Percentiles rank a stretch among this genome's conserved stretches.
Evolutionary conservation across 176 grass and related monocot species (phyloP).

Genomic region (Guadua angustifolia): DNA sequence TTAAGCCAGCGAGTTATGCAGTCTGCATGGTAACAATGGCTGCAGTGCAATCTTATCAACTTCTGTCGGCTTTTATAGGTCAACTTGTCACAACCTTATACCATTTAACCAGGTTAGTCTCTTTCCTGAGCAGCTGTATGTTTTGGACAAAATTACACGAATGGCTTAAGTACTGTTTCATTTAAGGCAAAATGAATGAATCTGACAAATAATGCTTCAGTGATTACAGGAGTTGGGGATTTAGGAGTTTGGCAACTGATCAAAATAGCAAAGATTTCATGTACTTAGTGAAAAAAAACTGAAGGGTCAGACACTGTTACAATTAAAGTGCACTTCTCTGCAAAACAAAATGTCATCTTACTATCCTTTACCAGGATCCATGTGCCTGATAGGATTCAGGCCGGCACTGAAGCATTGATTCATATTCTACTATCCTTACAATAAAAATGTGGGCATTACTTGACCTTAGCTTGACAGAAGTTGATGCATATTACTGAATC

Average conservation of each 20-base stretch:
- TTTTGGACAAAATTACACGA: neutral
- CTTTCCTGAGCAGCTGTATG: neutral
- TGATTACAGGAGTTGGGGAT: constrained; percentile 18
- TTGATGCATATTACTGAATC: neutral
- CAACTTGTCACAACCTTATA: constrained; percentile 53
- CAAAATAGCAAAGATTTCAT: constrained; percentile 10
- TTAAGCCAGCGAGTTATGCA: constrained; percentile 84
- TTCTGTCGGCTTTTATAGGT: constrained; percentile 60
- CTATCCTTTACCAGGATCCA: too few relatives aligned
- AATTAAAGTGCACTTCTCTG: constrained; percentile 34
- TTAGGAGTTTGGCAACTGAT: neutral
- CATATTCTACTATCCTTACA: neutral
- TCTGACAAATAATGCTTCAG: constrained; percentile 14
- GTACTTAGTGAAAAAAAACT: constrained; percentile 17
- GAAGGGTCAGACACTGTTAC: neutral
- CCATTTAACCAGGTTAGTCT: constrained; percentile 54
- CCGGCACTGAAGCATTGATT: neutral
- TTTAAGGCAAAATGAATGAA: neutral
- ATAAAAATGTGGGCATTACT: neutral
- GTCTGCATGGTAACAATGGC: constrained; percentile 66
- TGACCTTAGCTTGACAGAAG: neutral
- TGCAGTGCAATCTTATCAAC: constrained; percentile 72
- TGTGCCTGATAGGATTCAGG: neutral
- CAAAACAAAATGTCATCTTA: neutral
- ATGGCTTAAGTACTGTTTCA: neutral